Base-by-base conservation (phyloP, 768 basidiomycete species). In the Leucocoprinus sp. region DNA sequence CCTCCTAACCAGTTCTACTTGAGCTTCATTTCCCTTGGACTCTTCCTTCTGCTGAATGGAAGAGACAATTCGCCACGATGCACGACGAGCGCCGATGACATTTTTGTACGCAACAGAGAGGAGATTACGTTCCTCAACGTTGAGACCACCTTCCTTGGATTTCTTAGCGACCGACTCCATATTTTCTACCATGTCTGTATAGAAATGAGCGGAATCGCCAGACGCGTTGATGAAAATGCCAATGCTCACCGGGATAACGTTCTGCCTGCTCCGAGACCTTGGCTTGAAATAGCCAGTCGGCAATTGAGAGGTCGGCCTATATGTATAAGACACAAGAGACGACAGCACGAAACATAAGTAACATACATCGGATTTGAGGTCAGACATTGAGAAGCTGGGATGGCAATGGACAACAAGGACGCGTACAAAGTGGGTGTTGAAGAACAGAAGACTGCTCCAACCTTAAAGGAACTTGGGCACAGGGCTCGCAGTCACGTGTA, bases 241-340 rank as follows among this genome's bases (percentile, higher is more conserved):
- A 21, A 44, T 28, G 62, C 72, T 40, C 35, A 85, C 93, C 93
- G 76, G 97, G 93, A 66, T 97, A 98, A 41, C 95, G 93, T 79
- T 98, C 93, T 59, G 95, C 95, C 76, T 97, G 93, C 76, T 97
- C 93, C 65, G 92, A 91, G 75, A 97, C 92, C 89, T 98, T 98
- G 74, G 95, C 93, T 71, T 96, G 93, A 80, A 97, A 98, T 70
- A 98, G 93, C 59, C 86, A 91, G 69, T 93, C 90, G 81, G 93
- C 92, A 63, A 90, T 64, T 79, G 72, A 62, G 84, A 83, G 63
- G 82, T 27, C n/a, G 39, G 65, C 87, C 88, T 88, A 84, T 87
- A 50, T 86, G 14, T 26, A 52, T 61, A 48, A 47, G 54, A 57
- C 46, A 43, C 37, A 31, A 12, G 23, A 55, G 54, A 62, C 62